Conservation (phyloP, 2,329 filamentous ascomycete genomes). For the Bertia moriformis region DNA sequence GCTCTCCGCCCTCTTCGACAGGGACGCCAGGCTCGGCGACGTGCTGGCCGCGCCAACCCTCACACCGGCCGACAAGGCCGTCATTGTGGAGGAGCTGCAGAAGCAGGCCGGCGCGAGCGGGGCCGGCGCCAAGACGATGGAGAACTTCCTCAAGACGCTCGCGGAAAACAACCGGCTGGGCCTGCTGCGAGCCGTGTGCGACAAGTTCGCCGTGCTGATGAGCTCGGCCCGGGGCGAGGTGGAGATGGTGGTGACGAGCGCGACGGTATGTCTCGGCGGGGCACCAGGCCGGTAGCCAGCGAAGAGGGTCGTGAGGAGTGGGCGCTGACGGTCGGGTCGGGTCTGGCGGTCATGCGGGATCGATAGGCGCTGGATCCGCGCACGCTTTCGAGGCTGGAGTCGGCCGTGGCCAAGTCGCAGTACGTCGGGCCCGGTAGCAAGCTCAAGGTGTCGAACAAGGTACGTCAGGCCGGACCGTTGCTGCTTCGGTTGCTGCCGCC, state of each 20-base stretch:
- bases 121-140: slow-evolving; percentile 60
- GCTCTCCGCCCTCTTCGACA: slow-evolving; percentile 60
- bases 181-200: slow-evolving; percentile 64
- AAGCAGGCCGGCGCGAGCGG: slow-evolving; percentile 57
- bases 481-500: slow-evolving; percentile 1
- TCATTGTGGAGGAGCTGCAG: slow-evolving; percentile 74
- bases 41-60: slow-evolving; percentile 76
- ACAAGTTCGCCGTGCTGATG: slow-evolving; percentile 80
- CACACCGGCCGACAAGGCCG: slow-evolving; percentile 62
- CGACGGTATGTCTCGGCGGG: slow-evolving; percentile 47
- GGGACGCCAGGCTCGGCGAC: slow-evolving; percentile 64
- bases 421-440: slow-evolving; percentile 83
- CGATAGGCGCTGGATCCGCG: slow-evolving; percentile 68
- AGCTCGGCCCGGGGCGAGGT: slow-evolving; percentile 82
- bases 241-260: slow-evolving; percentile 81
- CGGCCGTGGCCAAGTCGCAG: slow-evolving; percentile 73
- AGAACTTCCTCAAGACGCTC: slow-evolving; percentile 82
- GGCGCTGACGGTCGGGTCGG: too few species aligned
- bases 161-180: slow-evolving; percentile 93
- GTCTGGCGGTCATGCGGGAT: too few species aligned
- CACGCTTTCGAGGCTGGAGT: slow-evolving; percentile 73
- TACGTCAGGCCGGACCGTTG: slow-evolving; percentile 22
- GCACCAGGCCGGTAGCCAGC: too few species aligned
- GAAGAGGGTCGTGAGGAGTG: too few species aligned
- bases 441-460: slow-evolving; percentile 89